Evolutionary conservation across 2,329 filamentous ascomycete species (phyloP).

Genomic region (Aspergillus transmontanensis): DNA sequence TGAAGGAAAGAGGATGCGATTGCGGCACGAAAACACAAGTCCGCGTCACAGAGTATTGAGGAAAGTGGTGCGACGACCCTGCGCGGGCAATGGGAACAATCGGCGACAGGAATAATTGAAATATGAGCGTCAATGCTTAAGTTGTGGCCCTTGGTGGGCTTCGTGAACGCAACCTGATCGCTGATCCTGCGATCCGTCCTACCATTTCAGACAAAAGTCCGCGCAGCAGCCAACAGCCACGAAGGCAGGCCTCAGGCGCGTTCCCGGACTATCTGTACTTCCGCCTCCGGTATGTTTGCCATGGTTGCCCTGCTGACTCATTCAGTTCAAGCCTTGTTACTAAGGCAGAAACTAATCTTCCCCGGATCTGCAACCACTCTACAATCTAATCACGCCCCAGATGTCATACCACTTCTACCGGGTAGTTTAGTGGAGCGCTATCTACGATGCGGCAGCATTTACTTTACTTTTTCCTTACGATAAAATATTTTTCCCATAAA

Average conservation of each 20-base stretch:
- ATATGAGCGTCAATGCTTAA: slow-evolving; percentile 19
- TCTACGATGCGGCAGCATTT: not conserved
- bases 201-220: slow-evolving; percentile 27
- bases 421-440: not conserved
- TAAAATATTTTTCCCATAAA: not conserved
- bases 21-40: slow-evolving; percentile 14
- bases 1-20: slow-evolving; percentile 21
- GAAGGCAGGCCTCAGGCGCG: slow-evolving; percentile 25
- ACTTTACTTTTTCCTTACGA: not conserved
- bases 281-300: slow-evolving; percentile 12
- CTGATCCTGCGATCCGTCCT: slow-evolving; percentile 25
- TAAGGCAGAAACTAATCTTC: not conserved
- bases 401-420: not conserved
- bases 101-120: slow-evolving; percentile 13
- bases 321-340: not conserved
- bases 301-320: slow-evolving; percentile 10
- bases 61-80: slow-evolving; percentile 1
- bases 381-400: not conserved
- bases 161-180: slow-evolving; percentile 17
- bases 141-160: slow-evolving; percentile 17
- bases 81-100: slow-evolving; percentile 11
- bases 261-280: slow-evolving; percentile 20
- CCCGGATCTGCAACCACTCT: too few species aligned
- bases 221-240: slow-evolving; percentile 14
- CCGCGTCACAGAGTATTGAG: slow-evolving; percentile 8